phyloP scores from a whole-genome alignment of 2,329 filamentous ascomycete species.

The Fusarium armeniacum region DNA sequence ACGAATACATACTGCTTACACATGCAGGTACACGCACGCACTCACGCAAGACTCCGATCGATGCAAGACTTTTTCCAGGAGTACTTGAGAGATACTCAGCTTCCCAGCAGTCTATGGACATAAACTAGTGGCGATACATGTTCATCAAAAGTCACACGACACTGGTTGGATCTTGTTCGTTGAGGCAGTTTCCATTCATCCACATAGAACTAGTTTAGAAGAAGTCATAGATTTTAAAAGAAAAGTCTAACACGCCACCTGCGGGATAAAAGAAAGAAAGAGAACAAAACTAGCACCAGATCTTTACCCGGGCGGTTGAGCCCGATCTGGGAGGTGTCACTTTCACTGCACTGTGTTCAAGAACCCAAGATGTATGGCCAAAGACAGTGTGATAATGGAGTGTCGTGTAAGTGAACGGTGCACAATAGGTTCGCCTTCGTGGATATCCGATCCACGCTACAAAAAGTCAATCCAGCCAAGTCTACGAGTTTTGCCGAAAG shows the following conservation, averaged over 20 bases:
- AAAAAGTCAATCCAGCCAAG: constrained; percentile 36
- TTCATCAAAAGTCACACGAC: constrained; percentile 28
- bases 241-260: constrained; percentile 36
- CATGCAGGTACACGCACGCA: constrained; percentile 36
- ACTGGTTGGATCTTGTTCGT: not conserved
- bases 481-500: constrained; percentile 16
- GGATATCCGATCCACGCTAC: constrained; percentile 17
- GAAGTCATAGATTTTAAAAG: constrained; percentile 6
- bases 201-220: constrained; percentile 1
- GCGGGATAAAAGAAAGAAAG: constrained; percentile 9
- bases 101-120: not conserved
- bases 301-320: not conserved
- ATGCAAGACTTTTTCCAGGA: constrained; percentile 9
- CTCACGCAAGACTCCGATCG: constrained; percentile 9
- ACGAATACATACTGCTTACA: constrained; percentile 21
- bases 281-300: not conserved
- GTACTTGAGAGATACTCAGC: constrained; percentile 24
- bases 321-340: constrained; percentile 1
- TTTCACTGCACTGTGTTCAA: constrained; percentile 13
- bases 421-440: constrained; percentile 4
- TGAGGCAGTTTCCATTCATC: constrained; percentile 9
- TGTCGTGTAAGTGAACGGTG: constrained; percentile 5
- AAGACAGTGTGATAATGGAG: constrained; percentile 28
- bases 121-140: constrained; percentile 23
- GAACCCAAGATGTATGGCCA: not conserved